Base-by-base conservation (phyloP, 225 moss, liverwort and hornwort species). In the Bryoerythrophyllum caledonicum region DNA sequence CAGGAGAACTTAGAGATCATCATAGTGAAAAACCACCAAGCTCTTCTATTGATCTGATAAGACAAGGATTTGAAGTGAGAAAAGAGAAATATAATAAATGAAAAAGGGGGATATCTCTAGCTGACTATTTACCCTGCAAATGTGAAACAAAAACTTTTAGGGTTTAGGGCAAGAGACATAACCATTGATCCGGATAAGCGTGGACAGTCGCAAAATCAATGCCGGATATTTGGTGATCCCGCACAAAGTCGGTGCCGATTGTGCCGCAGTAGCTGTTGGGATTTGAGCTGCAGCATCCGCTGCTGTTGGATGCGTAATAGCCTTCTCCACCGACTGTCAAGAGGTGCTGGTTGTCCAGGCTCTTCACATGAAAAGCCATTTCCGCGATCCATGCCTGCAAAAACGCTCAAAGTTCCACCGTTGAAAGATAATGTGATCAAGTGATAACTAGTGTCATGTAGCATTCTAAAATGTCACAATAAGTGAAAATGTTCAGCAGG, bases 141-240 rank as follows among this genome's bases (percentile, higher is more conserved):
- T 32, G 32, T 32, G 32, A 32, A 32, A 32, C 4, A 32, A n/a
- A 5, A 3, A 32, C 32, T 32, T 32, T 44, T 3, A 44, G 12
- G 44, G 2, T 44, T 44, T 44, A 14, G 44, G 44, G 3, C 44
- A 44, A 4, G 44, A 44, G 13, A 44, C 44, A 44, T 2, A 44
- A 92, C 92, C 92, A 92, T 43, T 75, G 27, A 78, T 92, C 92
- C 35, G 92, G 92, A 63, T 92, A 92, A 9, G 88, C 90, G 68
- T 92, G 92, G 7, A 86, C 90, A 40, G 92, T 92, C 6, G 90
- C 88, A 48, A 83, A 92, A 78, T 92, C 92, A 48, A 92, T 90
- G 82, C 87, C 83, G 10, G 88, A 63, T 44, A 76, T 4, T 66
- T 80, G 83, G 59, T 92, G 89, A 26, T 90, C 83, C 21, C 79